Percentiles rank a stretch among this genome's conserved stretches.
These are phyloP conservation scores for Aspergillus nidulans DNA, from an alignment of 495 filamentous ascomycete genomes.

Conservation along the genomic window DNA sequence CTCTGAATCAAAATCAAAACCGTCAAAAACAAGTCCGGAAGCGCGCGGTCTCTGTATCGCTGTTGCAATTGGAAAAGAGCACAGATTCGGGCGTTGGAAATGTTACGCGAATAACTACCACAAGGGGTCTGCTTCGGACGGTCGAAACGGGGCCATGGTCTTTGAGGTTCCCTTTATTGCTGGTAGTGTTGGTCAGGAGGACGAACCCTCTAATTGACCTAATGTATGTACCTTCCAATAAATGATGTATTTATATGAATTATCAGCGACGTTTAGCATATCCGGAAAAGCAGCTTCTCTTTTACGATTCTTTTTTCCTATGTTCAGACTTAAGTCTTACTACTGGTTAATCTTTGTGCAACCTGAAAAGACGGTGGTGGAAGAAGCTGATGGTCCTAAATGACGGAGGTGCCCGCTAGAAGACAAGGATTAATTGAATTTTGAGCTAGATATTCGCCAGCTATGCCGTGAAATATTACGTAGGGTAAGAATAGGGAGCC, in stretches of 20 bases:
- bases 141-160: slow-evolving; percentile 71
- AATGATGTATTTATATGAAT: slow-evolving; percentile 12
- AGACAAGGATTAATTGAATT: background rate
- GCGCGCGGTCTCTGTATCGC: slow-evolving; percentile 72
- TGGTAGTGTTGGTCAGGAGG: slow-evolving; percentile 3
- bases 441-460: no score
- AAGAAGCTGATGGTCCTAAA: slow-evolving; percentile 10
- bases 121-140: slow-evolving; percentile 47
- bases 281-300: slow-evolving; percentile 6
- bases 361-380: slow-evolving; percentile 6
- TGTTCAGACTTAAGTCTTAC: no score
- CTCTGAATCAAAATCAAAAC: slow-evolving; percentile 38
- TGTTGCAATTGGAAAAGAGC: slow-evolving; percentile 79
- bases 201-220: background rate
- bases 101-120: slow-evolving; percentile 39
- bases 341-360: background rate
- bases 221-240: slow-evolving; percentile 12
- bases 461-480: no score
- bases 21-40: slow-evolving; percentile 37
- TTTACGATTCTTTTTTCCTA: background rate
- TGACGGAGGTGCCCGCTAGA: slow-evolving; percentile 2
- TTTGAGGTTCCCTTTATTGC: slow-evolving; percentile 66
- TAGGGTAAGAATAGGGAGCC: background rate
- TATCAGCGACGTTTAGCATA: slow-evolving; percentile 20
- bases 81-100: slow-evolving; percentile 75